Evolutionary conservation across 2,329 filamentous ascomycete genomes (phyloP), one percentile per base, ranked within the genome.

Genomic region (Neonectria hederae): DNA sequence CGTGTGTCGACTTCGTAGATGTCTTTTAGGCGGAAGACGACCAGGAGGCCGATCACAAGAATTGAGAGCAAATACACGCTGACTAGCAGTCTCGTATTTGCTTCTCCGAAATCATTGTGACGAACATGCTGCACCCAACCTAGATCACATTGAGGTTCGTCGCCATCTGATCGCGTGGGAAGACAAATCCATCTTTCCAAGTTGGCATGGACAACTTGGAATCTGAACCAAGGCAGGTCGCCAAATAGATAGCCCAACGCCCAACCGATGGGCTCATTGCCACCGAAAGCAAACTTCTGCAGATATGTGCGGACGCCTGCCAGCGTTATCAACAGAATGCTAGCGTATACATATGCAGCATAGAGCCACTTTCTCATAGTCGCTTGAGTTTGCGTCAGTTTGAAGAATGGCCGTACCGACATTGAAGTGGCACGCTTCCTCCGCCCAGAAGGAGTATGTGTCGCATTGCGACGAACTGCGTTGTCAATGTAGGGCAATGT

Each of bases 1-100:
- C 96, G 88, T 1, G 96, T 99, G 79, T 99, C 96, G 51, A 99
- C 95, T 79, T 97, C 94, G 69, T 92, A 94, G 54, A 92, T 83
- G 3, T 89, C 83, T 43, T 91, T 92, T 40, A 97, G 86, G 45
- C 85, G 87, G 56, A 96, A 87, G 8, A 97, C 92, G 4, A 92
- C 83, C 10, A 89, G 80, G 38, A 98, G 84, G 1, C 95, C 96
- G 1, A 88, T 76, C 17, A 87, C 76, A 17, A 98, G 85, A 59
- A 97, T 88, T 4, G 79, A 70, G 1, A 90, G 69, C 83, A 91
- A 98, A 82, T 97, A 97, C 4, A 79, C 87, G 59, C 87, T 86
- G 19, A 98, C 82, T 4, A 92, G 72, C 1, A 98, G 87, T n/a
- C 96, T 90, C 1, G 91, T 92, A 71, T 92, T 97, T 11, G 93